Base-by-base conservation (phyloP, 2,329 filamentous ascomycete genomes). In the Colletotrichum godetiae region DNA sequence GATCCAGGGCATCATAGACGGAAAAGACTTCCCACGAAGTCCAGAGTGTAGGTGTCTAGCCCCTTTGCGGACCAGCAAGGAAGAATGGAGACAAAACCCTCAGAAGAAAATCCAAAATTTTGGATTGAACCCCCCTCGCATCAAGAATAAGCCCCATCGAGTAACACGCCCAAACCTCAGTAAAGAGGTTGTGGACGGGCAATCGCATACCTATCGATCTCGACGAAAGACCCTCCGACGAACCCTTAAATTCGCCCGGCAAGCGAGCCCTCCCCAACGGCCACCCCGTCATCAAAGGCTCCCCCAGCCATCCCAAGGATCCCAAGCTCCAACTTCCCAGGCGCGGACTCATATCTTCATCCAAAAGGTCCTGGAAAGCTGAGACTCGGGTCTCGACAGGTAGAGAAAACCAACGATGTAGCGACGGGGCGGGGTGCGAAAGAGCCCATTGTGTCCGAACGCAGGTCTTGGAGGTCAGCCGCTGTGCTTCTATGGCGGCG, bases 121-220 rank as follows among this genome's bases (percentile, higher is more conserved):
- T 79, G 89, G 49, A 70, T 82, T 80, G 81, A 85, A 83, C 84
- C 86, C 93, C 93, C 93, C 95, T 98, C 95, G 95, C 93, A 90
- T 95, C 96, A 93, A 98, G 95, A 98, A 98, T 98, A 95, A 98
- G 96, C 96, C 96, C 96, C 96, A 97, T 98, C 95, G 95, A 98
- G 96, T 98, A 97, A 98, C 61, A 24, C 61, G 46, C 94, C 89
- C 85, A 83, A 83, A 81, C 80, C 77, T 68, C 76, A 78, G 75
- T 22, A 37, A 56, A 27, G 57, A 22, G 46, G 42, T n/a, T 2
- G n/a, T 56, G 76, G 78, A 82, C 86, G 81, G 78, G 94, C 94
- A 98, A 98, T 98, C 96, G 95, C 96, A 98, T 98, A 92, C 93
- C 96, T 98, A 91, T 97, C 88, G 83, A 94, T 89, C 93, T 92